phyloP scores from a whole-genome alignment of 441 rosid genomes.

The Eutrema salsugineum region DNA sequence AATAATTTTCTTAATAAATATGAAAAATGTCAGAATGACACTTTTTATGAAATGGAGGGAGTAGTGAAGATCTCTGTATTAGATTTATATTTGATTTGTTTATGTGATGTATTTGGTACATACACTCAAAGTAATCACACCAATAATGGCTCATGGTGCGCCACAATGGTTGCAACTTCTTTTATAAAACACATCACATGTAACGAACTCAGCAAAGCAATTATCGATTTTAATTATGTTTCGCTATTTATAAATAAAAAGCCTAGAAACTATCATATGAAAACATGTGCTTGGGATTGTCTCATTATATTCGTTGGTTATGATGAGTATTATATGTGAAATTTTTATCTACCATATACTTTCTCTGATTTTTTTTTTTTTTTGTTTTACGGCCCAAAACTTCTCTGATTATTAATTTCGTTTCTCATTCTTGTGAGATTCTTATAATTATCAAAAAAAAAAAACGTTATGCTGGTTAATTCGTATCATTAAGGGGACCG shows the following conservation, averaged over 20 bases:
- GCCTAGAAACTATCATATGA: conserved; percentile 6
- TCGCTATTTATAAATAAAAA: not conserved
- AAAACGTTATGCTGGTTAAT: not conserved
- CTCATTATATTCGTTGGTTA: not conserved
- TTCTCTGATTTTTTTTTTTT: not conserved
- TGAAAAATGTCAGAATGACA: no score
- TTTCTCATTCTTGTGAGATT: not conserved
- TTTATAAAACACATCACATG: conserved; percentile 25
- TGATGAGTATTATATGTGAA: not conserved
- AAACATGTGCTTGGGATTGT: conserved; percentile 22
- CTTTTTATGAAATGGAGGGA: no score
- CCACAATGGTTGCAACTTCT: conserved; percentile 13
- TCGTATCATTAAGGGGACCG: not conserved
- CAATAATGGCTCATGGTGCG: conserved; percentile 17
- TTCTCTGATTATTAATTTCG: not conserved
- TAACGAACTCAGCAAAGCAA: conserved; percentile 22
- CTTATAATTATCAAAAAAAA: not conserved
- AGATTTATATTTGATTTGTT: not conserved
- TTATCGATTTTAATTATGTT: conserved; percentile 8
- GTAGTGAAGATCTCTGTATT: not conserved
- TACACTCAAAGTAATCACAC: not conserved
- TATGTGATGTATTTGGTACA: not conserved
- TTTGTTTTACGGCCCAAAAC: no score
- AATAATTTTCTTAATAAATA: no score
- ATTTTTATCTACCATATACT: not conserved